phyloP scores from a whole-genome alignment of 768 basidiomycete genomes.

The Lactarius tabidus region DNA sequence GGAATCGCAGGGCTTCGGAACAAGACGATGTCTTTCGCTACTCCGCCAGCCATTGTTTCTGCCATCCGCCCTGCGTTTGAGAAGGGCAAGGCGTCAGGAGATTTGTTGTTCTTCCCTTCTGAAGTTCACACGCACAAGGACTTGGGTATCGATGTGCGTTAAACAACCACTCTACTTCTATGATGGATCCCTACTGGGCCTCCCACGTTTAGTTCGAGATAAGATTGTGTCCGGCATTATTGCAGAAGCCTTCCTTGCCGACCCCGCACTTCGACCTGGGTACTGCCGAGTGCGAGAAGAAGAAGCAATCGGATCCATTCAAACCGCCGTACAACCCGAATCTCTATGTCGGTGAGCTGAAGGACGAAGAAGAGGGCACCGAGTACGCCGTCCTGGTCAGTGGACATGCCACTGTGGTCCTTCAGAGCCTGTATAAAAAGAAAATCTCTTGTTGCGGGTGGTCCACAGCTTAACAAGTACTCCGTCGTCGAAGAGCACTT shows the following conservation, averaged over 20 bases:
- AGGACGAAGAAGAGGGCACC: slow-evolving; percentile 51
- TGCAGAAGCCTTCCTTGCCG: slow-evolving; percentile 63
- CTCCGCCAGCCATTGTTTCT: slow-evolving; percentile 41
- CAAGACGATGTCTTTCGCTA: slow-evolving; percentile 8
- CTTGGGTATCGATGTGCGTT: slow-evolving; percentile 56
- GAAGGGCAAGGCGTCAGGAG: slow-evolving; percentile 56
- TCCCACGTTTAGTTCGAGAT: slow-evolving; percentile 66
- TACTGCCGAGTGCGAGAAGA: slow-evolving; percentile 30
- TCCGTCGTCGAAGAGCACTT: slow-evolving; percentile 83
- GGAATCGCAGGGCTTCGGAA: slow-evolving; percentile 1
- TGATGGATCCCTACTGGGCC: not conserved
- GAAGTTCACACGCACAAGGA: slow-evolving; percentile 58
- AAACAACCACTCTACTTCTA: not conserved
- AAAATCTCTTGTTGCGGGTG: not conserved
- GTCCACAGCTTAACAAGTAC: slow-evolving; percentile 79
- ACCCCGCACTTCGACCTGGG: slow-evolving; percentile 39
- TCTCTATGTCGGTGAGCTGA: slow-evolving; percentile 71
- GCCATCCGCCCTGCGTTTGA: slow-evolving; percentile 53
- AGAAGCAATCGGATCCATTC: slow-evolving; percentile 62
- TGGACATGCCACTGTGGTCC: not conserved
- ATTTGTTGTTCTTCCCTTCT: slow-evolving; percentile 78
- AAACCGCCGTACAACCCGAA: slow-evolving; percentile 79
- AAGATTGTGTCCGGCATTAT: slow-evolving; percentile 77
- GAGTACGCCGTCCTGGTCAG: slow-evolving; percentile 70
- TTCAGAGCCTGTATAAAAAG: not conserved